Percentiles rank a stretch among this genome's conserved stretches.
Evolutionary conservation across 345 rosid species (phyloP).

Genomic region (Murraya koenigii): DNA sequence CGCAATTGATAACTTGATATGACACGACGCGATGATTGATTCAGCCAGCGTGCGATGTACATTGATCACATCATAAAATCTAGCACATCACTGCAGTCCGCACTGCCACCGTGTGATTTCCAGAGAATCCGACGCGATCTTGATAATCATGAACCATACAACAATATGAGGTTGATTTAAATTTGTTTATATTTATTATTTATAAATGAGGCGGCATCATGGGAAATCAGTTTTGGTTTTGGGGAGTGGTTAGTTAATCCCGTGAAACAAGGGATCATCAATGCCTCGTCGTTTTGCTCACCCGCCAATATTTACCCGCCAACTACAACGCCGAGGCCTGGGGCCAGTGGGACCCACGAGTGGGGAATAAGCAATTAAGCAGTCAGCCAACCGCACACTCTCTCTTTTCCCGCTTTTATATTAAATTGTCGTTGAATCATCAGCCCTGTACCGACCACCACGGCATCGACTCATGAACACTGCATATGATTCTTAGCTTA

Average conservation of each 20-base stretch:
- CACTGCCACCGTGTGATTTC: neutral
- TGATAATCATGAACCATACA: neutral
- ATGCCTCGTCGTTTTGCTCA: constrained; percentile 28
- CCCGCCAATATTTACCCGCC: constrained; percentile 41
- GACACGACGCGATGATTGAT: neutral
- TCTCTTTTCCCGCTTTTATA: neutral
- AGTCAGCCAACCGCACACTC: constrained; percentile 1
- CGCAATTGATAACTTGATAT: neutral
- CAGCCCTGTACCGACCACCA: too few species aligned
- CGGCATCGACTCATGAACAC: too few species aligned
- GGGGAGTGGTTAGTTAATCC: neutral
- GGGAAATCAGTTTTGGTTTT: neutral
- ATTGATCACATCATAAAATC: neutral
- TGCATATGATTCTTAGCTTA: too few species aligned
- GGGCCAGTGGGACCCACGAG: constrained; percentile 15
- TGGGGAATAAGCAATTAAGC: neutral
- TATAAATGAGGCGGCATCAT: neutral
- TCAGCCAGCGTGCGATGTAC: neutral
- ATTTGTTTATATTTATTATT: neutral
- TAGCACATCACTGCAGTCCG: neutral
- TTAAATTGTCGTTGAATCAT: neutral
- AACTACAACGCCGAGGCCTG: neutral
- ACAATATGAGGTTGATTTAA: neutral
- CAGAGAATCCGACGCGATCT: neutral
- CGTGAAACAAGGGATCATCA: constrained; percentile 5